A percentile compares a stretch with the other conserved stretches of the same genome.
Conservation (phyloP, 176 grass and related monocot species). For the Musa schizocarpa region DNA sequence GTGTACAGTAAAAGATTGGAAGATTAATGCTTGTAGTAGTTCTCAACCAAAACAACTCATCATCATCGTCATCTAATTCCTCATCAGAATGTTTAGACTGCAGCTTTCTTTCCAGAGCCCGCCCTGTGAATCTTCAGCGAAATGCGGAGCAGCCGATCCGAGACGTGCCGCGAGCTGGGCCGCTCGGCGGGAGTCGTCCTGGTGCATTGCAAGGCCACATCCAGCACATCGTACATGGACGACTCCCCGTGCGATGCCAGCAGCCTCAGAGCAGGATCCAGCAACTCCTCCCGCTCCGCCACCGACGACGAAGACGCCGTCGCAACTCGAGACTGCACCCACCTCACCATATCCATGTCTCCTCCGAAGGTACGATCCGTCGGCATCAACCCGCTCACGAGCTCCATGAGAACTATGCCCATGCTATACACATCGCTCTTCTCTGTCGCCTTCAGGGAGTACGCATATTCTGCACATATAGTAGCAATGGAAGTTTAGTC, state of each 20-base stretch:
- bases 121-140: conserved; percentile 48
- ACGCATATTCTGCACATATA: conserved; percentile 51
- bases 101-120: conserved; percentile 25
- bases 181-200: conserved; percentile 46
- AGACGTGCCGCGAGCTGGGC: conserved; percentile 68
- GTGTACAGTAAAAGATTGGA: too few species aligned
- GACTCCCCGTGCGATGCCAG: conserved; percentile 42
- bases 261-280: conserved; percentile 49
- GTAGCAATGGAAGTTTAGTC: background rate
- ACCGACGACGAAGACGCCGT: conserved; percentile 25
- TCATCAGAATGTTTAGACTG: too few species aligned
- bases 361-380: conserved; percentile 66
- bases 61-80: too few species aligned
- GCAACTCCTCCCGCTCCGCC: conserved; percentile 36
- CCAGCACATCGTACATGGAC: conserved; percentile 55
- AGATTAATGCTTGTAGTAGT: too few species aligned
- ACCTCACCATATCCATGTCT: conserved; percentile 76
- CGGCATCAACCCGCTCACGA: conserved; percentile 56
- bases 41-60: too few species aligned
- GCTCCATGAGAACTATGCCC: conserved; percentile 88
- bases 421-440: conserved; percentile 84
- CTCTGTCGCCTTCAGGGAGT: conserved; percentile 68
- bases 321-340: conserved; percentile 52
- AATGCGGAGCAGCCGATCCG: conserved; percentile 62
- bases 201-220: conserved; percentile 70